phyloP scores from a whole-genome alignment of 179 eudicot genomes.

The Sideroxylon spinosum region DNA sequence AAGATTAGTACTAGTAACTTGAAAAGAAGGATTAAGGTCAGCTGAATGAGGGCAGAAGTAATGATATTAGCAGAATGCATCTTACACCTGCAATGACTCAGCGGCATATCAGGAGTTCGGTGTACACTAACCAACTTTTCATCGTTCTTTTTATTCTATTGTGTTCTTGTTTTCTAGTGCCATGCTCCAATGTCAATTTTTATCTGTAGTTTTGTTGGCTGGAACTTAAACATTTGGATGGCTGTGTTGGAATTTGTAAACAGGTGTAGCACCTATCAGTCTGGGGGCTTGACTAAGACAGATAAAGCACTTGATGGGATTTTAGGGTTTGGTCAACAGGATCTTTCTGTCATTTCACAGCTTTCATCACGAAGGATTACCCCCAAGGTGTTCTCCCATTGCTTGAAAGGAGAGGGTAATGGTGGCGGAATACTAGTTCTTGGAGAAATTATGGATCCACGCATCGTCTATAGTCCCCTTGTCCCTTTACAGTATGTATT shows the following conservation, averaged over 20 bases:
- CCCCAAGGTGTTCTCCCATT: conserved; percentile 89
- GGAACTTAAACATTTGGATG: conserved; percentile 18
- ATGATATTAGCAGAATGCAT: not conserved
- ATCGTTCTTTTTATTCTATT: not conserved
- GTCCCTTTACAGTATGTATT: conserved; percentile 91
- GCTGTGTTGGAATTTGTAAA: conserved; percentile 20
- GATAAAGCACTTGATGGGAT: conserved; percentile 91
- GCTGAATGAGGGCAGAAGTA: not conserved
- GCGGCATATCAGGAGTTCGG: not conserved
- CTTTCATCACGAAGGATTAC: conserved; percentile 74
- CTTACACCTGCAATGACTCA: not conserved
- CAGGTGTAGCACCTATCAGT: conserved; percentile 88
- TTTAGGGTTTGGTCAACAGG: conserved; percentile 88
- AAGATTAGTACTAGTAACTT: not conserved
- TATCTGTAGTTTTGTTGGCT: not conserved
- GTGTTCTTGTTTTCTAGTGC: not conserved
- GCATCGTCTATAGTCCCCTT: conserved; percentile 86
- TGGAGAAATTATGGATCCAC: conserved; percentile 90
- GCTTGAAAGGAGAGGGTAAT: conserved; percentile 78
- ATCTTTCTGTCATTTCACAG: conserved; percentile 79
- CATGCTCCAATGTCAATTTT: not conserved
- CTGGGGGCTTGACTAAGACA: conserved; percentile 71
- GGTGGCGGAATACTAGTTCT: conserved; percentile 95
- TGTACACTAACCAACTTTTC: not conserved
- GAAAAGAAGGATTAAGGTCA: not conserved